These are phyloP conservation scores for Erythrophleum fordii DNA, from an alignment of 306 rosid genomes.

Conservation along the genomic window DNA sequence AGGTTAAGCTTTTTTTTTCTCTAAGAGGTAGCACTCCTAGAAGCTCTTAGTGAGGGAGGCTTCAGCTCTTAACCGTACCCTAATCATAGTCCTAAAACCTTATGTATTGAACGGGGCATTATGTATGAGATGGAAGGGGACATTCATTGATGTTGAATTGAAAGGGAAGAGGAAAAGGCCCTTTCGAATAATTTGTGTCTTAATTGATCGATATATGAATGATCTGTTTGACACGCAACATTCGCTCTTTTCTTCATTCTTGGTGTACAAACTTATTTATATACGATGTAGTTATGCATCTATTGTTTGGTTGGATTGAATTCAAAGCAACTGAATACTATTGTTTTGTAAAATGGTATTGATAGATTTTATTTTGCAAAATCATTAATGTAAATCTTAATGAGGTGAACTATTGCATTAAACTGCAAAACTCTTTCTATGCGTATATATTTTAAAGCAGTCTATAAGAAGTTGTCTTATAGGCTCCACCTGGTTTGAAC, in stretches of 20 bases:
- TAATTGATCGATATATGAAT: background rate
- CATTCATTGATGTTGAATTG: constrained; percentile 15
- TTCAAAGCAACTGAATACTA: background rate
- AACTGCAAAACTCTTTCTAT: too few relatives aligned
- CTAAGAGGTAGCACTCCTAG: background rate
- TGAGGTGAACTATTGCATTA: too few relatives aligned
- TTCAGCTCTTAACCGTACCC: background rate
- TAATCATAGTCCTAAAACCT: background rate
- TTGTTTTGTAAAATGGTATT: background rate
- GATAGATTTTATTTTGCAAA: too few relatives aligned
- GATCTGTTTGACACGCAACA: background rate
- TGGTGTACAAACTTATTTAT: background rate
- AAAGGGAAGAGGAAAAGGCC: constrained; percentile 3
- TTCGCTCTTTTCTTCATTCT: background rate
- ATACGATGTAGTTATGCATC: background rate
- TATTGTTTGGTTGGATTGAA: background rate
- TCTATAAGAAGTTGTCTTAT: too few relatives aligned
- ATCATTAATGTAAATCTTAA: too few relatives aligned
- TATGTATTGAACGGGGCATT: background rate
- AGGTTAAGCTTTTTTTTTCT: background rate
- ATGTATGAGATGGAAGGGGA: background rate
- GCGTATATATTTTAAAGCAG: too few relatives aligned
- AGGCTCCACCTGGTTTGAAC: too few relatives aligned
- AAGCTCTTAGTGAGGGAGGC: constrained; percentile 14
- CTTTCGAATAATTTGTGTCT: constrained; percentile 19